Conservation (phyloP, 2,329 filamentous ascomycete genomes). For the Nemania abortiva region DNA sequence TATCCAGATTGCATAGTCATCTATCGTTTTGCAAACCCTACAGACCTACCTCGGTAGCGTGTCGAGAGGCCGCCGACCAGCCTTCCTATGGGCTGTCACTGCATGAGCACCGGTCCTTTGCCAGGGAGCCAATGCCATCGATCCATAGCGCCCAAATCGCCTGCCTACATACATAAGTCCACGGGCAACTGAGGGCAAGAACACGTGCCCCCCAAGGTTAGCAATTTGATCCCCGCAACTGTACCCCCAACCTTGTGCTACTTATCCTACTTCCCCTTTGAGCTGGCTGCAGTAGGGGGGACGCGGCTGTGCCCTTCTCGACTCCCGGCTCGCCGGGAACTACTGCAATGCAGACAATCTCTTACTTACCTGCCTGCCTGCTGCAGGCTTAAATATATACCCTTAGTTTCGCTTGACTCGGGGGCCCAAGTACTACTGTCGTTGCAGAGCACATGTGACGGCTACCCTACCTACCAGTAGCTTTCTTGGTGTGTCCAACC, state of each 20-base stretch:
- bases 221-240: conserved; percentile 28
- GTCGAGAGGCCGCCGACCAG: conserved; percentile 12
- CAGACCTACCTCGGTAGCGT: not conserved
- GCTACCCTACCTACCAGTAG: conserved; percentile 21
- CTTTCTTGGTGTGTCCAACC: conserved; percentile 43
- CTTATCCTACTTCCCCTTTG: conserved; percentile 46
- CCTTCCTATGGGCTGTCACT: not conserved
- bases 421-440: conserved; percentile 35
- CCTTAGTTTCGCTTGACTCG: conserved; percentile 26
- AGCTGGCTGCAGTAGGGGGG: conserved; percentile 46
- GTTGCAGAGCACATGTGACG: conserved; percentile 33
- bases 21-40: not conserved
- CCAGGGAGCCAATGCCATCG: conserved; percentile 10
- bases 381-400: conserved; percentile 27
- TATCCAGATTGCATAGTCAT: not conserved
- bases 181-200: conserved; percentile 34
- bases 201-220: conserved; percentile 35
- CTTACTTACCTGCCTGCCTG: conserved; percentile 25
- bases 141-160: not conserved
- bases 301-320: conserved; percentile 31
- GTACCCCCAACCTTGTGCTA: conserved; percentile 30
- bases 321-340: conserved; percentile 40
- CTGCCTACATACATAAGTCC: conserved; percentile 29
- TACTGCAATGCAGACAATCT: conserved; percentile 42
- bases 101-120: conserved; percentile 6